These are phyloP conservation scores for Aspergillus avenaceus DNA, from an alignment of 495 filamentous ascomycete species.

Conservation along the genomic window DNA sequence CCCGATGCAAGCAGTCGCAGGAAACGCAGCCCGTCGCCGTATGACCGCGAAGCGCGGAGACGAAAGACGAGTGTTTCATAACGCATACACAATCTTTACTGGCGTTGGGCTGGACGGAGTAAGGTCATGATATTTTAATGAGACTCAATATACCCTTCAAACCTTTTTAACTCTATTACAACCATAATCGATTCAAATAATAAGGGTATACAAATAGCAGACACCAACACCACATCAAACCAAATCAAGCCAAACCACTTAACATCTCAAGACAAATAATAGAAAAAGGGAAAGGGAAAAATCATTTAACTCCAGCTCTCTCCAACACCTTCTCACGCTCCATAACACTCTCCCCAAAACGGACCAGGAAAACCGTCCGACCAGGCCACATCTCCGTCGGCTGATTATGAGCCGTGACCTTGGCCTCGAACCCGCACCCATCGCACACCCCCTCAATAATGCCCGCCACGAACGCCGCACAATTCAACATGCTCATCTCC, in stretches of 20 bases:
- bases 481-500: slow-evolving; percentile 95
- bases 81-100: slow-evolving; percentile 12
- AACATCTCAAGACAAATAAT: not conserved
- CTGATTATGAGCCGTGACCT: slow-evolving; percentile 89
- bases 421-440: slow-evolving; percentile 80
- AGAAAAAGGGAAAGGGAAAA: too few relatives aligned
- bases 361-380: slow-evolving; percentile 90
- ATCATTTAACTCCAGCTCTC: slow-evolving; percentile 43
- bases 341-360: slow-evolving; percentile 83
- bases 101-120: slow-evolving; percentile 21
- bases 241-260: not conserved
- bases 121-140: slow-evolving; percentile 10
- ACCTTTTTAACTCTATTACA: too few relatives aligned
- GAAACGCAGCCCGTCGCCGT: slow-evolving; percentile 63
- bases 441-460: slow-evolving; percentile 95
- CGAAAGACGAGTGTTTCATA: slow-evolving; percentile 47
- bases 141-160: too few relatives aligned
- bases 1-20: slow-evolving; percentile 36
- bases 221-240: too few relatives aligned
- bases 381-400: slow-evolving; percentile 84
- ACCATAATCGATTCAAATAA: too few relatives aligned
- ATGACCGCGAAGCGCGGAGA: slow-evolving; percentile 65
- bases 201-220: not conserved
- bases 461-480: slow-evolving; percentile 91
- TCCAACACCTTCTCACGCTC: slow-evolving; percentile 78